phyloP scores from a whole-genome alignment of 2,329 filamentous ascomycete species.

The Cladosporium sp. region DNA sequence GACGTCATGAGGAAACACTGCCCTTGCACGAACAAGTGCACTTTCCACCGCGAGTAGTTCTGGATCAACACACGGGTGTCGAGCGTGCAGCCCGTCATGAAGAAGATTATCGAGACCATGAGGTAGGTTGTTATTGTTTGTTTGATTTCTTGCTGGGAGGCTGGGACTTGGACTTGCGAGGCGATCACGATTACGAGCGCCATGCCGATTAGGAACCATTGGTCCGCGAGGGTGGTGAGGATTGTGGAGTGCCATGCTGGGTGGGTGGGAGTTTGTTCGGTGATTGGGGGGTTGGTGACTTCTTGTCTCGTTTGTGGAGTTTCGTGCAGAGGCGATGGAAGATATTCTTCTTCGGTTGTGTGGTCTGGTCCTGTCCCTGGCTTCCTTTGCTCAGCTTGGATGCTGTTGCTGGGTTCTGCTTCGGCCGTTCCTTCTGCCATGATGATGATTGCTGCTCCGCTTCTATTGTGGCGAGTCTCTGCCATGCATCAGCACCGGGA shows the following conservation, averaged over 20 bases:
- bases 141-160: slow-evolving; percentile 49
- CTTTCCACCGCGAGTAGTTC: slow-evolving; percentile 61
- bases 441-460: slow-evolving; percentile 3
- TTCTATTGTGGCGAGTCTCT: slow-evolving; percentile 1
- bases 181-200: slow-evolving; percentile 50
- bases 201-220: slow-evolving; percentile 63
- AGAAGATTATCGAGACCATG: slow-evolving; percentile 63
- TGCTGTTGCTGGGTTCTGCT: not conserved
- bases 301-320: not conserved
- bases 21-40: slow-evolving; percentile 63
- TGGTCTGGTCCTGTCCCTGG: not conserved
- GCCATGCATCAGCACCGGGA: slow-evolving; percentile 6
- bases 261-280: not conserved
- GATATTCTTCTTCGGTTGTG: not conserved
- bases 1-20: slow-evolving; percentile 65
- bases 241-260: slow-evolving; percentile 6
- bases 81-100: slow-evolving; percentile 66
- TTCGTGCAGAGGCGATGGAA: slow-evolving; percentile 2
- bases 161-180: slow-evolving; percentile 51
- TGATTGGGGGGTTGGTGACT: not conserved
- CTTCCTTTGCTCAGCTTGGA: not conserved
- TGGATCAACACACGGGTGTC: slow-evolving; percentile 55
- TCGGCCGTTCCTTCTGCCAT: not conserved
- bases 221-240: slow-evolving; percentile 39
- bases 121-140: slow-evolving; percentile 58